Conservation (phyloP, 495 filamentous ascomycete species). For the Tuber magnatum region DNA sequence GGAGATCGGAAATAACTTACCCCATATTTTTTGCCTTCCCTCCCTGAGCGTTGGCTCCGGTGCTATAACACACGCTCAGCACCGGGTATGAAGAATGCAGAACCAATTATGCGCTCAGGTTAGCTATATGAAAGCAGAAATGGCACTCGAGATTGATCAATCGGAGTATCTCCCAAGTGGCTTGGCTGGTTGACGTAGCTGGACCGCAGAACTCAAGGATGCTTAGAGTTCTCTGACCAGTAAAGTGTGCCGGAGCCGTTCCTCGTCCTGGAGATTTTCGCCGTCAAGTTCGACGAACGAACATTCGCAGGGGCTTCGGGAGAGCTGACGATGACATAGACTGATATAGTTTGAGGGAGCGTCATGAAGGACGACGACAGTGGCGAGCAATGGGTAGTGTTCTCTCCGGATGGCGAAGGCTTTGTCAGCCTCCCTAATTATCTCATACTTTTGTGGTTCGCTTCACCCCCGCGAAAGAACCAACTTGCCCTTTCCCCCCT, state of each 20-base stretch:
- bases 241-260: neutral
- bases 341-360: neutral
- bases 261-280: neutral
- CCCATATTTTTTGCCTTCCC: neutral
- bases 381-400: neutral
- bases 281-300: neutral
- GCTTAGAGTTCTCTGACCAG: neutral
- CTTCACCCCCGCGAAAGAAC: neutral
- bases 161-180: neutral
- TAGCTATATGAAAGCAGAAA: neutral
- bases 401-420: neutral
- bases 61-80: neutral
- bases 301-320: neutral
- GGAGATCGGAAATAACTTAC: neutral
- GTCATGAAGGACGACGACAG: neutral
- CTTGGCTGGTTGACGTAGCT: neutral
- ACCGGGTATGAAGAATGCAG: neutral
- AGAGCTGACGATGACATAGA: neutral
- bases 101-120: no score
- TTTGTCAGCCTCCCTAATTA: neutral
- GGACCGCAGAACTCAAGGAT: neutral
- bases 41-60: neutral
- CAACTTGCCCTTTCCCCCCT: neutral
- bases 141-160: neutral
- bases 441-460: neutral